Evolutionary conservation across 2,329 filamentous ascomycete genomes (phyloP).

Genomic region (Stachybotrys echinatus): DNA sequence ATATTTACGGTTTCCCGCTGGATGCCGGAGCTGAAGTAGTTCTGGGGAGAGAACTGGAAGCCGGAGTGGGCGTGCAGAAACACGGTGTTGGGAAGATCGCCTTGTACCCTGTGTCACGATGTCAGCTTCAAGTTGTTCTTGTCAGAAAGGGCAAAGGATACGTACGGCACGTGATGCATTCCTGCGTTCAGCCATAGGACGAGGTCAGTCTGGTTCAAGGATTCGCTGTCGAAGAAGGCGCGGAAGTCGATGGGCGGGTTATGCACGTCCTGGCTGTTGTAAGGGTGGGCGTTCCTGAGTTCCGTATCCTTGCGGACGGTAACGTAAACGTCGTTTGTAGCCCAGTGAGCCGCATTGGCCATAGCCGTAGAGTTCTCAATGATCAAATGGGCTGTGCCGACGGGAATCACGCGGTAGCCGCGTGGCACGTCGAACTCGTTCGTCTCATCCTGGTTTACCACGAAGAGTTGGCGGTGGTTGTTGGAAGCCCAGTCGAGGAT

Average conservation of each 20-base stretch:
- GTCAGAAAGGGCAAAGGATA: conserved; percentile 14
- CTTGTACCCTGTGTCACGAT: no score
- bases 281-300: conserved; percentile 35
- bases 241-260: conserved; percentile 44
- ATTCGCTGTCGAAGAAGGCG: conserved; percentile 37
- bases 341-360: conserved; percentile 39
- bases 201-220: conserved; percentile 27
- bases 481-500: conserved; percentile 45
- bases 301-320: conserved; percentile 48
- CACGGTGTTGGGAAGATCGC: conserved; percentile 41
- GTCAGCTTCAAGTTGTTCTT: no score
- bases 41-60: conserved; percentile 9
- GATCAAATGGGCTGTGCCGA: conserved; percentile 32
- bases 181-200: conserved; percentile 43
- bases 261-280: conserved; percentile 36
- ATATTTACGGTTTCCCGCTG: conserved; percentile 19
- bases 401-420: conserved; percentile 27
- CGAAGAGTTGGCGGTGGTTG: conserved; percentile 36
- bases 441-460: conserved; percentile 43
- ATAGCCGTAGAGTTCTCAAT: conserved; percentile 41
- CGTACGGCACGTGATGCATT: conserved; percentile 48
- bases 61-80: conserved; percentile 3
- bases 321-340: conserved; percentile 45
- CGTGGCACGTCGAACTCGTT: conserved; percentile 47
- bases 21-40: conserved; percentile 30